A percentile compares a stretch with the other conserved stretches of the same genome.
These are phyloP conservation scores for Schizosaccharomyces cryophilus DNA, from an alignment of 805 yeast genomes.

Conservation along the genomic window DNA sequence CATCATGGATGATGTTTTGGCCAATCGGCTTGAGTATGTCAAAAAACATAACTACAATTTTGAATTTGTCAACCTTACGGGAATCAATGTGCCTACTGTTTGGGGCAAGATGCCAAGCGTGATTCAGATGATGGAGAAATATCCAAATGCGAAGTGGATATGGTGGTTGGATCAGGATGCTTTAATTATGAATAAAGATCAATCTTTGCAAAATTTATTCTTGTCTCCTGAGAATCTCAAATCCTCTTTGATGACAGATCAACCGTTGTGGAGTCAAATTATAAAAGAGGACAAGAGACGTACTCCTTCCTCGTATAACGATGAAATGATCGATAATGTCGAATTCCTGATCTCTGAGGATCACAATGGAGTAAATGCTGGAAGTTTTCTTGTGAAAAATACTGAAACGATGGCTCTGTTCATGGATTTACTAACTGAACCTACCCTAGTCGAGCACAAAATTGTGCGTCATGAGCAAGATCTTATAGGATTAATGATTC, in stretches of 20 bases:
- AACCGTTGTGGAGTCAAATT: background rate
- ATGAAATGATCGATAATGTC: constrained; percentile 8
- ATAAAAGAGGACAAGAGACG: background rate
- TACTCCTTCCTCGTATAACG: background rate
- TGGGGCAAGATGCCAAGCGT: constrained; percentile 17
- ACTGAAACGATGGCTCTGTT: constrained; percentile 9
- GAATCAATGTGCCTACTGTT: constrained; percentile 7
- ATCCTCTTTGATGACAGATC: constrained; percentile 6
- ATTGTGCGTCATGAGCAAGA: constrained; percentile 9
- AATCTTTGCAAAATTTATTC: constrained; percentile 12
- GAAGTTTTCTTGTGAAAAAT: constrained; percentile 13
- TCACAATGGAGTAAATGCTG: constrained; percentile 13
- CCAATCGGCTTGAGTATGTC: background rate
- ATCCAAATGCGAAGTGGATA: constrained; percentile 17
- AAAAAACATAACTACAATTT: constrained; percentile 8
- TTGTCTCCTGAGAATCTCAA: constrained; percentile 11
- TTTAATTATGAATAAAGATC: constrained; percentile 13
- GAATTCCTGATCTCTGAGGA: constrained; percentile 13
- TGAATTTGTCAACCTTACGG: constrained; percentile 11
- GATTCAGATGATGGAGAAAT: constrained; percentile 11
- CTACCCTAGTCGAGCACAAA: constrained; percentile 9
- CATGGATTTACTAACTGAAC: constrained; percentile 14
- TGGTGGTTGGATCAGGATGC: constrained; percentile 19
- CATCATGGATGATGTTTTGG: background rate
- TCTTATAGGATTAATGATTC: constrained; percentile 5